Base-by-base conservation (phyloP, 2,329 filamentous ascomycete genomes). In the Botrytis byssoidea region DNA sequence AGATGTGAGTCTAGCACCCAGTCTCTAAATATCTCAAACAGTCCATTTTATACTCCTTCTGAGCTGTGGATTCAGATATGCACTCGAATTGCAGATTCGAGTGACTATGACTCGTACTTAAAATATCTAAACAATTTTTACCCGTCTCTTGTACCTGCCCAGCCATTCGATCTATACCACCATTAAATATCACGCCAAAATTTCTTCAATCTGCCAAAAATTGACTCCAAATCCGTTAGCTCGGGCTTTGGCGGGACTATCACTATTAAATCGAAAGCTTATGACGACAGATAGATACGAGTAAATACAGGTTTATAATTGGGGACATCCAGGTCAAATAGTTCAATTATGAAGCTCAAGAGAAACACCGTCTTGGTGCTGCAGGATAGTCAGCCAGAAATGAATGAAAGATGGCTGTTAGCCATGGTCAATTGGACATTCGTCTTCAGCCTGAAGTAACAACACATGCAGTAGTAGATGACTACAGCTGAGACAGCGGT, bases 1-100 rank as follows among this genome's bases (percentile, higher is more conserved):
- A 29, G 0, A n/a, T n/a, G 1, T 12, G 25, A n/a, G 0, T n/a
- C 51, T 29, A 29, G n/a, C 51, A 14, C 22, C 2, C 10, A 1
- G 4, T 51, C 0, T 51, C 10, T n/a, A 0, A n/a, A 14, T 46
- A 2, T 51, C 22, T 18, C 16, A 42, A 6, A 0, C 0, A 6
- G 4, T n/a, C 14, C 1, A 51, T 5, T 51, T 6, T 16, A 3
- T n/a, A 0, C 12, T 2, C 12, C 12, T n/a, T 4, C 48, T 51
- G 25, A 14, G 25, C 25, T n/a, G 5, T 5, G 2, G 1, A 14
- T 12, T 51, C 10, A 51, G 12, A 14, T n/a, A 1, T 25, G 4
- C 8, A 2, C 9, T 48, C 22, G 5, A 2, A 48, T 48, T 25
- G 0, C 22, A 48, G 10, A 48, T 4, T 22, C 12, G 14, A n/a